phyloP scores from a whole-genome alignment of 108 stramenopile genomes.

The Licmophora abbreviata region DNA sequence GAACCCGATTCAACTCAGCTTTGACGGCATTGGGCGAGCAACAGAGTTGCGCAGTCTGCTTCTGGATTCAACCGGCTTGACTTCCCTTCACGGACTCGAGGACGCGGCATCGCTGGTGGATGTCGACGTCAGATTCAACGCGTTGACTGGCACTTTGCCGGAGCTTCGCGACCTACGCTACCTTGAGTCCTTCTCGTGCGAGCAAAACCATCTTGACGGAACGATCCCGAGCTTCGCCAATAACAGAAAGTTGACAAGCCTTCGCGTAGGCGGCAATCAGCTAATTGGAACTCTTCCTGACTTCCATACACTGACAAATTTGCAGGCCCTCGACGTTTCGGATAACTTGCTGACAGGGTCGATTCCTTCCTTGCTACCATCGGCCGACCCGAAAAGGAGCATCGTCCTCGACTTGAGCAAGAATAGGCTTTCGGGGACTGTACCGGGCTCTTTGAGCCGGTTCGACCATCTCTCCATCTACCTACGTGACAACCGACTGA shows the following conservation, averaged over 20 bases:
- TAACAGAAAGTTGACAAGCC: conserved; percentile 10
- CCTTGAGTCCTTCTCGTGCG: conserved; percentile 33
- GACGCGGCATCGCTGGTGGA: conserved; percentile 44
- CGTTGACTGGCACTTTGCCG: conserved; percentile 51
- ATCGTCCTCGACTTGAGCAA: conserved; percentile 37
- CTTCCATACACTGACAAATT: conserved; percentile 13
- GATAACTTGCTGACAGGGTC: conserved; percentile 28
- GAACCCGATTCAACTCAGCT: conserved; percentile 66
- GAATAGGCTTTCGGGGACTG: conserved; percentile 26
- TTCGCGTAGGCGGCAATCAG: conserved; percentile 20
- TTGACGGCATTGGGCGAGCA: conserved; percentile 70
- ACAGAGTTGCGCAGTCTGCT: conserved; percentile 49
- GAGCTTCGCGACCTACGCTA: conserved; percentile 35
- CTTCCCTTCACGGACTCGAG: conserved; percentile 57
- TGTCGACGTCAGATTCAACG: conserved; percentile 76
- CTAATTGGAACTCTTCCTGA: conserved; percentile 33
- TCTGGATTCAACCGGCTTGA: conserved; percentile 67
- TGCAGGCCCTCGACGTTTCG: conserved; percentile 26
- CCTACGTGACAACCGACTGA: conserved; percentile 58
- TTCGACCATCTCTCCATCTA: conserved; percentile 51
- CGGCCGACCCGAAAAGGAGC: conserved; percentile 10
- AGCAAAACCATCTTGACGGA: conserved; percentile 26
- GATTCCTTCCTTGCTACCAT: conserved; percentile 21
- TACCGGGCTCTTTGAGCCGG: conserved; percentile 47
- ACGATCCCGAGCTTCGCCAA: conserved; percentile 24